Conservation (phyloP, 2,329 filamentous ascomycete genomes). For the Alternaria sp. region DNA sequence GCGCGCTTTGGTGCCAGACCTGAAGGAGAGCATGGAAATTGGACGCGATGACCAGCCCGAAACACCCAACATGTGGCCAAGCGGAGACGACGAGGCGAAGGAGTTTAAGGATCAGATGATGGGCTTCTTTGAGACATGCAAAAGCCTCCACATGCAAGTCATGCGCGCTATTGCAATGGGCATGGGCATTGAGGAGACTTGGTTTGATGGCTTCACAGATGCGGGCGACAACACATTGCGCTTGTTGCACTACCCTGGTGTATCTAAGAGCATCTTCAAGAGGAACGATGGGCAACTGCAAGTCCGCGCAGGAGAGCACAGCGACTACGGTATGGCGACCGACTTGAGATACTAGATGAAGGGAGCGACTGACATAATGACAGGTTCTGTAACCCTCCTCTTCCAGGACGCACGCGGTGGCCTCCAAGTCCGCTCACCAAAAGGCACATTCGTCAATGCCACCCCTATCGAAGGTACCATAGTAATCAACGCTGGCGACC, state of each 20-base stretch:
- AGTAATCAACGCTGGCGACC: conserved; percentile 88
- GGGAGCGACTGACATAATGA: conserved; percentile 13
- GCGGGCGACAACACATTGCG: conserved; percentile 63
- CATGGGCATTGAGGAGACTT: conserved; percentile 73
- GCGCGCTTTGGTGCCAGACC: conserved; percentile 49
- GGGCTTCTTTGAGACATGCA: conserved; percentile 77
- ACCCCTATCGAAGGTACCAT: conserved; percentile 82
- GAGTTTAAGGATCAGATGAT: conserved; percentile 77
- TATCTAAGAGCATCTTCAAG: conserved; percentile 70
- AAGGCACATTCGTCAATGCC: conserved; percentile 80
- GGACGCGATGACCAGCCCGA: conserved; percentile 67
- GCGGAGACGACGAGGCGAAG: conserved; percentile 61
- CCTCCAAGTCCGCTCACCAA: conserved; percentile 72
- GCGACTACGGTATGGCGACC: conserved; percentile 62
- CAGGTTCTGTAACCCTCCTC: conserved; percentile 52
- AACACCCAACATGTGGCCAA: conserved; percentile 81
- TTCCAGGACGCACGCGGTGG: conserved; percentile 65
- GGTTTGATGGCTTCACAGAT: conserved; percentile 80
- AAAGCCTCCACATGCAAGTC: conserved; percentile 75
- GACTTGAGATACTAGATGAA: rapidly evolving
- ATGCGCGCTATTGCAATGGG: conserved; percentile 88
- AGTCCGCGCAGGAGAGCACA: conserved; percentile 81
- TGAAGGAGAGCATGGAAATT: conserved; percentile 70
- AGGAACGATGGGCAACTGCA: conserved; percentile 73
- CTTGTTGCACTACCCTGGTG: conserved; percentile 78